Base-by-base conservation (phyloP, 306 rosid genomes). In the Adenanthera pavonina region DNA sequence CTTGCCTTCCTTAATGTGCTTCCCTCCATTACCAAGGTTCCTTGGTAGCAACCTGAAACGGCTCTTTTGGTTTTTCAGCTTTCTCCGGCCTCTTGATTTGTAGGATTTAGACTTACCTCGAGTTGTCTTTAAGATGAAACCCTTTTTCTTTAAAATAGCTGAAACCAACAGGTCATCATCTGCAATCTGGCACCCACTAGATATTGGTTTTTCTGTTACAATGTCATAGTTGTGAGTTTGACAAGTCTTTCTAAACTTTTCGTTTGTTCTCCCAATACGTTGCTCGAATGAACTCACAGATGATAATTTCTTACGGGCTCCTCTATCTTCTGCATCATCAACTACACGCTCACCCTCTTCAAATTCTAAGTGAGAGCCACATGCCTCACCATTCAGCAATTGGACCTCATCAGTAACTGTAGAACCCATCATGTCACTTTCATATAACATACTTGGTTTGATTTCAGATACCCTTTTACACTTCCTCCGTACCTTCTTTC, bases 161-260 rank as follows among this genome's bases (percentile, higher is more conserved):
- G 98, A 93, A 82, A 93, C 92, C 88, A 96, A 82, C 72, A 92
- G 88, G 86, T 96, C 99, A 61, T 93, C 97, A 79, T 96, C 99
- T 75, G 90, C 90, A 85, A 96, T 92, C 84, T 78, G 92, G 83
- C 98, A 96, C 67, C 84, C 57, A 7, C 59, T 81, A 61, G 89
- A 82, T 85, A 81, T 91, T 59, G 80, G 84, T 76, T 79, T 85
- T 82, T 79, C 90, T 79, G 76, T 80, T 77, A 80, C 78, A 71
- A 86, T 78, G 84, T 59, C 79, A 76, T 49, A 71, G 70, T 66
- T 83, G 77, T 48, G 30, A 25, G 30, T 25, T 25, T 25, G 66
- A 79, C 13, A 16, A n/a, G 44, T 65, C 70, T 68, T 89, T 79
- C 86, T 78, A 33, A 54, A 67, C 79, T 84, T 82, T 12, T 84